phyloP scores from a whole-genome alignment of 2,329 filamentous ascomycete genomes.

The Colletotrichum gloeosporioides region DNA sequence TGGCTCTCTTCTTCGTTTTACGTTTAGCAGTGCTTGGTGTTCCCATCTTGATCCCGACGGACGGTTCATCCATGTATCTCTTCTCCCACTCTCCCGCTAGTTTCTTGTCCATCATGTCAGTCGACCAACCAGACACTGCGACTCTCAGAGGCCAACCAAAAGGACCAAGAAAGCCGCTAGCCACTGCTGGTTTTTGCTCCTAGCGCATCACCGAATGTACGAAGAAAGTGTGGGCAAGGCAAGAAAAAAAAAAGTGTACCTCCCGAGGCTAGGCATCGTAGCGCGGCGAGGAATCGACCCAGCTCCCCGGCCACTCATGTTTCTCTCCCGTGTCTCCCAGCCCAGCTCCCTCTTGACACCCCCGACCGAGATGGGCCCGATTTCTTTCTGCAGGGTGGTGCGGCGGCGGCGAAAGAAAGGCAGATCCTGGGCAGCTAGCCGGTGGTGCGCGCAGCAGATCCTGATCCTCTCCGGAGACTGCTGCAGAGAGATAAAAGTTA shows the following conservation, averaged over 20 bases:
- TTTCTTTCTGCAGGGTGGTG: not conserved
- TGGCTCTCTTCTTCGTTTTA: not conserved
- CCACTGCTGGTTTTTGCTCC: not conserved
- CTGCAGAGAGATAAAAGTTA: not conserved
- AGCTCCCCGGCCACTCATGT: not conserved
- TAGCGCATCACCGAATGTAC: not conserved
- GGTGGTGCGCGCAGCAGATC: not conserved
- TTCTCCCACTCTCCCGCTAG: not conserved
- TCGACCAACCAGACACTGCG: not conserved
- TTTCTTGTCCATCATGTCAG: not conserved
- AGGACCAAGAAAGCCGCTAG: not conserved
- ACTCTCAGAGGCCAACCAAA: not conserved
- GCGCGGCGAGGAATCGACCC: not conserved
- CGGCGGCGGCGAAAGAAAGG: not conserved
- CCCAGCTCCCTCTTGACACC: not conserved
- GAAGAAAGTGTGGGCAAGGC: not conserved
- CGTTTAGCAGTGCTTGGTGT: not conserved
- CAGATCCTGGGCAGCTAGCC: not conserved
- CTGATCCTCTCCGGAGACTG: not conserved
- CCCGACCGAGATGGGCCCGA: conserved; percentile 9
- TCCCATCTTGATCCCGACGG: not conserved
- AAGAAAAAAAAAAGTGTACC: not conserved
- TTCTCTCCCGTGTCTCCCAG: not conserved
- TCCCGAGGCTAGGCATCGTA: not conserved
- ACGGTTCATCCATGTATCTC: not conserved